Base-by-base conservation (phyloP, 345 rosid species). In the Triadica sebifera region DNA sequence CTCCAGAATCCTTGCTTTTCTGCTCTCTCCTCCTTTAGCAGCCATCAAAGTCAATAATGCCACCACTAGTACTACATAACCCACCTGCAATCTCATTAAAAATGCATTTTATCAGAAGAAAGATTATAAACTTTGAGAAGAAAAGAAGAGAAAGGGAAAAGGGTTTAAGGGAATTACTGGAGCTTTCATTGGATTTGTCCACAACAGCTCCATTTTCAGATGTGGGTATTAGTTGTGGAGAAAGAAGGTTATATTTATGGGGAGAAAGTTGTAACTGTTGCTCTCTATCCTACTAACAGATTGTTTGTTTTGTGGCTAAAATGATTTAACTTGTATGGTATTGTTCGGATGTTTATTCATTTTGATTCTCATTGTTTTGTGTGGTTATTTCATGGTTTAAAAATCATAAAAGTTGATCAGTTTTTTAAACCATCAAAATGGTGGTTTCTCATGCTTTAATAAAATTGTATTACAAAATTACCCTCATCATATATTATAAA, bases 11-110 rank as follows among this genome's bases (percentile, higher is more conserved):
- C 75, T 79, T 10, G 41, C 68, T 43, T 74, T 83, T 69, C 87
- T 83, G 78, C 87, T 72, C 75, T 85, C 88, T 22, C 77, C 83
- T 74, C 84, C 86, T 39, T 73, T 70, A n/a, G 16, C 24, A 61
- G 72, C 55, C 75, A 70, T 20, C 5, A 77, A 25, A 16, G 70
- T 79, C 73, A 78, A 47, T 45, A 84, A 20, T 29, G 57, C 66
- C 51, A 84, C 24, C 15, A 69, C 57, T 22, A 34, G 47, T 60
- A 80, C 69, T 19, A 75, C 22, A 66, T 38, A 62, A 5, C 3
- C 79, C 80, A 77, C 74, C 87, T 83, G 85, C 47, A 70, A 67
- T 55, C 4, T 29, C 65, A 67, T 47, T 5, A 25, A n/a, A 57
- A 10, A 22, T 11, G 11, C 11, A 57, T 11, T 22, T 57, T n/a